Conservation (phyloP, 805 yeast species). For the Scheffersomyces stipitis region DNA sequence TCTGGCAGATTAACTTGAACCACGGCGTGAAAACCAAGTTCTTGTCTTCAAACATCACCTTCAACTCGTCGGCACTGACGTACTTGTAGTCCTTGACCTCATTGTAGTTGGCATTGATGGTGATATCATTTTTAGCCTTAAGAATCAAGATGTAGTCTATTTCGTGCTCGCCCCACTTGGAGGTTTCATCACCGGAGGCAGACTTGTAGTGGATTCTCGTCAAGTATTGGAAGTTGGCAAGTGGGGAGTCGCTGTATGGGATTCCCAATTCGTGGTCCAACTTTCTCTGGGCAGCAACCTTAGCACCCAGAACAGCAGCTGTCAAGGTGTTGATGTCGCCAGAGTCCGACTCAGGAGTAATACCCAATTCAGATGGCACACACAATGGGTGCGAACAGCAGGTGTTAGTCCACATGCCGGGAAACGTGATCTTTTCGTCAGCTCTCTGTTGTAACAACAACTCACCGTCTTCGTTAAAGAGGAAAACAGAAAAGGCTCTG, state of each 20-base stretch:
- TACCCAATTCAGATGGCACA: slow-evolving; percentile 75
- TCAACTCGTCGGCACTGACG: slow-evolving; percentile 67
- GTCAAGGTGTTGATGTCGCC: slow-evolving; percentile 38
- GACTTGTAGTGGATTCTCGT: slow-evolving; percentile 96
- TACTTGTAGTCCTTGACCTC: slow-evolving; percentile 83
- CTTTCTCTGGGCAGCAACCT: slow-evolving; percentile 87
- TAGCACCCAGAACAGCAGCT: slow-evolving; percentile 73
- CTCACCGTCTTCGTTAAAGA: slow-evolving; percentile 75
- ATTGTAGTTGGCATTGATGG: slow-evolving; percentile 60
- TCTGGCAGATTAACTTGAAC: slow-evolving; percentile 94
- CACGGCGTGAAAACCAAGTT: slow-evolving; percentile 89
- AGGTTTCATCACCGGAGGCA: slow-evolving; percentile 58
- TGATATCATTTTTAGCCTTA: slow-evolving; percentile 49
- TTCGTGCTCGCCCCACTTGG: slow-evolving; percentile 97
- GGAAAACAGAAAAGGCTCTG: slow-evolving; percentile 94
- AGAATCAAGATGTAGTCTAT: slow-evolving; percentile 90
- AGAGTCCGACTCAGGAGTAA: slow-evolving; percentile 10
- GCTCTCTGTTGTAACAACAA: slow-evolving; percentile 94
- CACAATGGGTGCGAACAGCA: slow-evolving; percentile 98
- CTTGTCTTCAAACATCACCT: slow-evolving; percentile 71
- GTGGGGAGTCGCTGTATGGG: slow-evolving; percentile 54
- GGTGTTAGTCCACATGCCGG: slow-evolving; percentile 97
- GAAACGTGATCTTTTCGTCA: slow-evolving; percentile 93
- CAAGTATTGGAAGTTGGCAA: slow-evolving; percentile 71
- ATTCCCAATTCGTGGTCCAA: slow-evolving; percentile 93